Base-by-base conservation (phyloP, 768 basidiomycete species). In the Cystobasidium tubakii region DNA sequence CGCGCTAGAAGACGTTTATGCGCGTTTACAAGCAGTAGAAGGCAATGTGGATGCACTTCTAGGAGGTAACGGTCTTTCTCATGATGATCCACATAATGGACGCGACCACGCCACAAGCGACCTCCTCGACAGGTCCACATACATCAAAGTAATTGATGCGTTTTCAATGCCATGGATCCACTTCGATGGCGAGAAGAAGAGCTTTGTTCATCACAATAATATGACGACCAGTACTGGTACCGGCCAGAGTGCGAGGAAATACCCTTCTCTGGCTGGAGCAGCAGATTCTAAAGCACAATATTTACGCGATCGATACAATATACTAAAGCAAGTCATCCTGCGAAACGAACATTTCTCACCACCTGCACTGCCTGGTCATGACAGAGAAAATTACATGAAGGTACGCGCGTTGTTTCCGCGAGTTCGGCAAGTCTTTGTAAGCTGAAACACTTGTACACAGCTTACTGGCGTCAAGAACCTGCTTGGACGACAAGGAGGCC, bases 291-390 rank as follows among this genome's bases (percentile, higher is more conserved):
- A 92, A 75, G 87, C 92, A 42, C 82, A 84, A 33, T 89, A 91
- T 55, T 83, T 91, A 31, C 86, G 95, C 39, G 90, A 98, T 80
- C 84, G 95, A 63, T 84, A 95, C 76, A 87, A 91, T 80, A 87
- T 98, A 64, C 92, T 98, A 78, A 90, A 88, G 80, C 95, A 98
- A 82, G 89, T 91, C 78, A 87, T 98, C 33, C 83, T 97, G 44
- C 85, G 96, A 46, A 98, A 97, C 79, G 96, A 99, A 80, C 93
- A 98, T 81, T 99, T 99, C 82, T 92, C 92, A 1, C 94, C 96
- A 1, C 95, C 95, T 6, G 93, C 92, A 0, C 82, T 98, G 44
- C 75, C 92, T 50, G 93, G 92, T 19, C 86, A 77, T 15, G 91
- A 98, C 81, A 84, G 92, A 73, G 88, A 89, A 75, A 87, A 88